These are phyloP conservation scores for Cyanidioschyzon merolae DNA, from an alignment of 23 red algal species.

Conservation along the genomic window DNA sequence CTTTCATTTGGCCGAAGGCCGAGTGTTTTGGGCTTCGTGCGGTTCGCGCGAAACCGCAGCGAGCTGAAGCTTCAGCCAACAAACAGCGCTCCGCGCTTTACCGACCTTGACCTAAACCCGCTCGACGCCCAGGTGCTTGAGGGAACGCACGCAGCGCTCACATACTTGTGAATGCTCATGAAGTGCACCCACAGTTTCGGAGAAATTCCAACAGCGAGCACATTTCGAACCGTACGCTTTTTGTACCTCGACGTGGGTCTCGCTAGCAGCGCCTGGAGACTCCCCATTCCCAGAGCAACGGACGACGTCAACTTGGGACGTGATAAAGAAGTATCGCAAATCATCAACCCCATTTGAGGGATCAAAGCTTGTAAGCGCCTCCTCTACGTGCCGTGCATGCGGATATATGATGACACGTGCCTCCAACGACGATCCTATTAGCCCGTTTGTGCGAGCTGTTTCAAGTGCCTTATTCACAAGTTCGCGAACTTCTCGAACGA, in stretches of 20 bases:
- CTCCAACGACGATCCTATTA: constrained; percentile 68
- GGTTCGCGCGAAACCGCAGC: too few relatives aligned
- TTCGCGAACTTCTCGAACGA: constrained; percentile 46
- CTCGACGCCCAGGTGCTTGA: too few relatives aligned
- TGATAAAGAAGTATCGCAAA: constrained; percentile 62
- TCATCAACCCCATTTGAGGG: constrained; percentile 50
- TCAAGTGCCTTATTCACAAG: constrained; percentile 80
- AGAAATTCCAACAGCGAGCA: constrained; percentile 86
- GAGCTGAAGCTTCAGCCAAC: too few relatives aligned
- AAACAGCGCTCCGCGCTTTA: too few relatives aligned
- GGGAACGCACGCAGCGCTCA: constrained; percentile 39
- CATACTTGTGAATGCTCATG: constrained; percentile 34
- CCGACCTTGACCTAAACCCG: too few relatives aligned
- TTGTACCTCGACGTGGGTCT: constrained; percentile 11
- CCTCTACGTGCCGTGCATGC: constrained; percentile 12
- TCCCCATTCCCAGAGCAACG: constrained; percentile 6
- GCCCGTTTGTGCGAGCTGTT: constrained; percentile 45
- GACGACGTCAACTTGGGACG: constrained; percentile 51
- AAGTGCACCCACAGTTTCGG: constrained; percentile 28
- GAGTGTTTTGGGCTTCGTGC: too few relatives aligned
- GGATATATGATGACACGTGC: constrained; percentile 40
- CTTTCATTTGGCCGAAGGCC: too few relatives aligned
- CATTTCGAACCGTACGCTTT: constrained; percentile 53
- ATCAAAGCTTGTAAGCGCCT: constrained; percentile 10
- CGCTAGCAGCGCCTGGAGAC: constrained; percentile 23